Base-by-base conservation (phyloP, 2,329 filamentous ascomycete species). In the Aureobasidium sp. region DNA sequence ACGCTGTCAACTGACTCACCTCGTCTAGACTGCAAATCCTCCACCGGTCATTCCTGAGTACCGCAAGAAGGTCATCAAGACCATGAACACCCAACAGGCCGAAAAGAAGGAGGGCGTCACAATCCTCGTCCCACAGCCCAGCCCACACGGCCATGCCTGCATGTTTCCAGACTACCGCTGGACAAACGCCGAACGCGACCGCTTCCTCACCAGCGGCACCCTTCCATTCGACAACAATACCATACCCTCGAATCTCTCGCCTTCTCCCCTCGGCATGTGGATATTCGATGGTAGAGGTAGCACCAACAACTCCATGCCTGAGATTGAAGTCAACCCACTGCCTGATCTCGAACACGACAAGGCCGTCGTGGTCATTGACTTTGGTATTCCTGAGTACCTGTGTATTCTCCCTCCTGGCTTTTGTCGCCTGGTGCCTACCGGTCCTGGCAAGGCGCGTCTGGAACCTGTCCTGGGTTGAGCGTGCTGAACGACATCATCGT, bases 301-400 rank as follows among this genome's bases (percentile, higher is more conserved):
- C n/a, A 53, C 49, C 20, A 6, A 41, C 6, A 15, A 36, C 17
- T 53, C 51, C 6, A 37, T 53, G 22, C 51, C 51, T n/a, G 51
- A 53, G 51, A 41, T 53, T 6, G 51, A 53, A 14, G 7, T 53
- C 11, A 34, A 53, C 15, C 36, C 51, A 14, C n/a, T 53, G 12
- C 51, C 51, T 53, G 36, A 53, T 41, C 51, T 53, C 1, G 34
- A 53, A 17, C 51, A 36, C 51, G 41, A 53, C 51, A 53, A 53
- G 51, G 51, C 51, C 5, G 29, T 53, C n/a, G 36, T 53, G n/a
- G 34, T 53, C n/a, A 15, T 53, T 15, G 51, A 53, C 51, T 53
- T 53, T 53, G 51, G 36, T n/a, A 39, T 39, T 9, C 51, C 51
- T 17, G 34, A 53, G 5, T 53, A 41, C 11, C n/a, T 39, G n/a